A percentile compares a stretch with the other conserved stretches of the same genome.
Evolutionary conservation across 148 eudicot species (phyloP).

Genomic region (Hydrangea macrophylla): DNA sequence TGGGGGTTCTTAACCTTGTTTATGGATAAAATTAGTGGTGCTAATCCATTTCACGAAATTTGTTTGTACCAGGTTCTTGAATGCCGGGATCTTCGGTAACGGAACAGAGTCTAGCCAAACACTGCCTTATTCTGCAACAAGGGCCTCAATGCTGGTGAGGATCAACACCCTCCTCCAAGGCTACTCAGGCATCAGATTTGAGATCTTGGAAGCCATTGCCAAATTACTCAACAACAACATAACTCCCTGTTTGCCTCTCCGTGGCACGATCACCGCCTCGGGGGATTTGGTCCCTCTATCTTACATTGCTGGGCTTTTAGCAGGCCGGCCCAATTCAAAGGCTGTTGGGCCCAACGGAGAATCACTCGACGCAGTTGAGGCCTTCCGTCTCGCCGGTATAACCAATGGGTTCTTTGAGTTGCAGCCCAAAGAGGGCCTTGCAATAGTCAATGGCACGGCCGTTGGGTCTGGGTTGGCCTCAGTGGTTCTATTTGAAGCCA

Average conservation of each 20-base stretch:
- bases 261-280: constrained; percentile 21
- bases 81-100: constrained; percentile 16
- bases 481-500: constrained; percentile 34
- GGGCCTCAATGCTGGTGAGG: constrained; percentile 13
- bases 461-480: constrained; percentile 43
- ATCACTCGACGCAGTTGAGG: constrained; percentile 10
- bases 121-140: no score
- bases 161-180: constrained; percentile 20
- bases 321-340: constrained; percentile 20
- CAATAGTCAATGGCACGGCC: constrained; percentile 38
- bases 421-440: constrained; percentile 44
- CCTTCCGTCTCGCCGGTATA: constrained; percentile 13
- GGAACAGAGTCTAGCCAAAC: constrained; percentile 12
- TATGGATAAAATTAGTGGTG: background rate
- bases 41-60: background rate
- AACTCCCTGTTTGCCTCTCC: constrained; percentile 24
- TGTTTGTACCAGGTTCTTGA: constrained; percentile 10
- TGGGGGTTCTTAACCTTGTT: no score
- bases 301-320: no score
- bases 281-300: constrained; percentile 24
- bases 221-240: constrained; percentile 23
- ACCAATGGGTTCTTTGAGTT: constrained; percentile 24
- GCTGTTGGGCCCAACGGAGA: constrained; percentile 19
- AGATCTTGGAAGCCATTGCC: no score
- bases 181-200: constrained; percentile 21